Percentiles rank a stretch among this genome's conserved stretches.
Conservation (phyloP, 2,329 filamentous ascomycete genomes). For the Nemania diffusa region DNA sequence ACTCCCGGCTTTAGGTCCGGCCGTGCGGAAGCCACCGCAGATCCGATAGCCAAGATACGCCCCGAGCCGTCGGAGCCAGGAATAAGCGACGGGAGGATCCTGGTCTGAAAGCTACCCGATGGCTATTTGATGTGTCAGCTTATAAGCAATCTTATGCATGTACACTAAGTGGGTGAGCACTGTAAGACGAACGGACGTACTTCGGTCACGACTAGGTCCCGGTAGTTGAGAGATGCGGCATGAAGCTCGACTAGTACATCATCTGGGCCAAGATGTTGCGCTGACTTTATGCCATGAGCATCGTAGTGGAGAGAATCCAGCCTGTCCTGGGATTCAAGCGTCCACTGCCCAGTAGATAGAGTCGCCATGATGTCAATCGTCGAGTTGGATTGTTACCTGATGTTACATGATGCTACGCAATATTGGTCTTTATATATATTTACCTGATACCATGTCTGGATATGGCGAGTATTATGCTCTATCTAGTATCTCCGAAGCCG, state of each 20-base stretch:
- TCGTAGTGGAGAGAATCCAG: slow-evolving; percentile 31
- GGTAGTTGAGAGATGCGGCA: slow-evolving; percentile 54
- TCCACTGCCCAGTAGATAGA: slow-evolving; percentile 27
- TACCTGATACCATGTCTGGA: not conserved
- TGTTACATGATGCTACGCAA: not conserved
- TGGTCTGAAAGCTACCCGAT: not conserved
- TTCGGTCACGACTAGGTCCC: slow-evolving; percentile 52
- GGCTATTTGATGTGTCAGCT: not conserved
- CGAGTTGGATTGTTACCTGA: not conserved
- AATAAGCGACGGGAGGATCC: slow-evolving; percentile 25
- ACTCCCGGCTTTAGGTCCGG: slow-evolving; percentile 48
- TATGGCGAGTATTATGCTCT: not conserved
- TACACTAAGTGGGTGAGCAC: not conserved
- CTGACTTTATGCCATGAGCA: slow-evolving; percentile 4
- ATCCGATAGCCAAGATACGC: slow-evolving; percentile 52
- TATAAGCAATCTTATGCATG: not conserved
- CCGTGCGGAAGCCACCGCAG: slow-evolving; percentile 24
- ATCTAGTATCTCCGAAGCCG: not conserved
- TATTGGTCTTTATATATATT: not conserved
- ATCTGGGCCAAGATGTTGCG: slow-evolving; percentile 57
- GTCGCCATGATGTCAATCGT: not conserved
- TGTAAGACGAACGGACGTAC: not conserved
- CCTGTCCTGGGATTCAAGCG: slow-evolving; percentile 24
- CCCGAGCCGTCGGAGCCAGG: slow-evolving; percentile 62
- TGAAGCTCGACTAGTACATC: slow-evolving; percentile 65